These are phyloP conservation scores for Calocybe cyanea DNA, from an alignment of 768 basidiomycete species.

Conservation along the genomic window DNA sequence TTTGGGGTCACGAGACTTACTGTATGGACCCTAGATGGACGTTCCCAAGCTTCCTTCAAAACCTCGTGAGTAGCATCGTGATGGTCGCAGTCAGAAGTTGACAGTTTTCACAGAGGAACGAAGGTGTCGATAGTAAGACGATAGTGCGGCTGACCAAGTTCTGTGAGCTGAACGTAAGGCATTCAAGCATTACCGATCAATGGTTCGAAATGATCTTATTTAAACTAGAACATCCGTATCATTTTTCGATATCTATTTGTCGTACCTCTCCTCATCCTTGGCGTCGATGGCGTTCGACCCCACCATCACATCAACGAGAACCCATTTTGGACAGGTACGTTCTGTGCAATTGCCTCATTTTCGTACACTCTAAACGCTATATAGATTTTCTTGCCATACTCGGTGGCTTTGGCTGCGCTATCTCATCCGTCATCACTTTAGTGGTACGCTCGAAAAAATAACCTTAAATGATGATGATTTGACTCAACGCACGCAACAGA, in stretches of 20 bases:
- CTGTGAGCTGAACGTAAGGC: conserved; percentile 75
- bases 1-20: conserved; percentile 9
- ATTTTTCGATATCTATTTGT: conserved; percentile 73
- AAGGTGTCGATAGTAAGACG: conserved; percentile 62
- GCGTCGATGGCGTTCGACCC: conserved; percentile 61
- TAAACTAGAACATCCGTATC: conserved; percentile 58
- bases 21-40: conserved; percentile 42
- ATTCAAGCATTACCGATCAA: neutral
- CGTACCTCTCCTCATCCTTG: conserved; percentile 60
- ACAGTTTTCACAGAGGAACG: conserved; percentile 39
- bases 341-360: neutral
- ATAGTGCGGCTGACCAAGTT: conserved; percentile 75
- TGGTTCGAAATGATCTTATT: neutral
- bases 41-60: conserved; percentile 63
- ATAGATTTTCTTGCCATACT: conserved; percentile 59
- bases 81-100: neutral
- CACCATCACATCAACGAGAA: conserved; percentile 65
- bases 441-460: conserved; percentile 41
- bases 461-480: neutral
- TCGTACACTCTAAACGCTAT: neutral
- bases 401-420: conserved; percentile 53
- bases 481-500: conserved; percentile 34
- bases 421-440: conserved; percentile 74
- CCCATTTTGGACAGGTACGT: conserved; percentile 47
- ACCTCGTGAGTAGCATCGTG: conserved; percentile 42